Evolutionary conservation across 2,329 filamentous ascomycete genomes (phyloP), one percentile per base, ranked within the genome.

Genomic region (Alternaria dauci): DNA sequence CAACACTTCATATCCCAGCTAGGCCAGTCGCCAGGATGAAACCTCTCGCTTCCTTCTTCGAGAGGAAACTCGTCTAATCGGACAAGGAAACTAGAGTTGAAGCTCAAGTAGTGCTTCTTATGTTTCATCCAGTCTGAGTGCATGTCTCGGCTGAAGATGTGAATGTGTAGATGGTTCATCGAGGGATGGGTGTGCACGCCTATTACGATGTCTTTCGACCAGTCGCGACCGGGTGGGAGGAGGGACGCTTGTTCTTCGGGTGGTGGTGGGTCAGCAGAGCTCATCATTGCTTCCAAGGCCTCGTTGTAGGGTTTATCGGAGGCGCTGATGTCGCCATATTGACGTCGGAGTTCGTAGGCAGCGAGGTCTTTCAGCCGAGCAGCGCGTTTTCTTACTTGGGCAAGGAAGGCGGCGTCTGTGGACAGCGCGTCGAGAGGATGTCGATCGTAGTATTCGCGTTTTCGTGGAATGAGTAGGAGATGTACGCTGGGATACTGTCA

Each of bases 141-240:
- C 84, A 92, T 90, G 76, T 99, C 95, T 18, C 87, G 83, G 39
- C 91, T 92, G 58, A 98, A 80, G 30, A 98, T 88, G 78, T 99
- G 95, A 4, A 98, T 84, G 79, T 99, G 95, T 55, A 98, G 76
- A 76, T 98, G 93, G 65, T 87, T 89, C 95, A 99, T 98, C 57
- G 90, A 94, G 3, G 95, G 95, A 68, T 90, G 88, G 3, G 92
- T 91, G 80, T 99, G 95, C 8, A 97, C 86, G 14, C 95, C 95
- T 20, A 89, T 86, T 51, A 87, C 86, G 50, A 98, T 85, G 26
- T 95, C 92, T 12, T 82, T 81, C 41, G 82, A 79, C 92, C 93
- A 98, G 79, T 97, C 89, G 25, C 94, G 85, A 0, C 93, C 94
- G 0, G 74, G 64, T 0, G 93, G 93, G 0, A 75, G 70, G 0